phyloP scores from a whole-genome alignment of 2,329 filamentous ascomycete genomes.

The Fusarium secorum region DNA sequence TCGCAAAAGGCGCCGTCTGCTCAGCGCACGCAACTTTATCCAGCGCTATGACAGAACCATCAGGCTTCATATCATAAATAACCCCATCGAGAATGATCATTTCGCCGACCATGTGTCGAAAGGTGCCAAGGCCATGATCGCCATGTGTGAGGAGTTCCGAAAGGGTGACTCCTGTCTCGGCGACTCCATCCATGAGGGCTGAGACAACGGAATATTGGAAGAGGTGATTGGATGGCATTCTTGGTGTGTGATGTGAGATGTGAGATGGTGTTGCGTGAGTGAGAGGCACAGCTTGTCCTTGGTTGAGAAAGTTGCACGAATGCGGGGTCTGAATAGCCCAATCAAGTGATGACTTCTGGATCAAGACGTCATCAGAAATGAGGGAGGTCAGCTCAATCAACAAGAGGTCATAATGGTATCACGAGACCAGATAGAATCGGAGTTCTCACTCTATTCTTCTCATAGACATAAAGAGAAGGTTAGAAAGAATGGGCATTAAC shows the following conservation, averaged over 20 bases:
- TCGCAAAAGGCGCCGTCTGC: conserved; percentile 19
- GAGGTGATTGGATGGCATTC: conserved; percentile 25
- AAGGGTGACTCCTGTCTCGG: conserved; percentile 23
- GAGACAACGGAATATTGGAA: conserved; percentile 34
- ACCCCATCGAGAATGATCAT: conserved; percentile 32
- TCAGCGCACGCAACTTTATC: background rate
- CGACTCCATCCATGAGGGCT: conserved; percentile 34
- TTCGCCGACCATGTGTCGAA: conserved; percentile 32
- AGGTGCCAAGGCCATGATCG: conserved; percentile 32
- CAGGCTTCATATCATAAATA: conserved; percentile 27
- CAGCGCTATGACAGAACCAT: conserved; percentile 12
- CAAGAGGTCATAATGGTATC: background rate
- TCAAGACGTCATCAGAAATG: conserved; percentile 5
- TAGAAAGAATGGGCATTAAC: accelerated
- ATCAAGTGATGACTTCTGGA: accelerated
- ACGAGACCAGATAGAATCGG: background rate
- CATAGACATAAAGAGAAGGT: background rate
- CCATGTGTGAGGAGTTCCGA: conserved; percentile 18
- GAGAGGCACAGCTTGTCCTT: background rate
- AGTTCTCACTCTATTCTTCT: background rate
- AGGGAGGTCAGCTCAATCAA: background rate
- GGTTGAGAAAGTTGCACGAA: background rate
- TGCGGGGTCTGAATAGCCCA: background rate
- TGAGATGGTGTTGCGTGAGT: background rate
- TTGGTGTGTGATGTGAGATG: background rate